A percentile compares a stretch with the other conserved stretches of the same genome.
Conservation (phyloP, 2,329 filamentous ascomycete species). For the Colletotrichum scovillei region DNA sequence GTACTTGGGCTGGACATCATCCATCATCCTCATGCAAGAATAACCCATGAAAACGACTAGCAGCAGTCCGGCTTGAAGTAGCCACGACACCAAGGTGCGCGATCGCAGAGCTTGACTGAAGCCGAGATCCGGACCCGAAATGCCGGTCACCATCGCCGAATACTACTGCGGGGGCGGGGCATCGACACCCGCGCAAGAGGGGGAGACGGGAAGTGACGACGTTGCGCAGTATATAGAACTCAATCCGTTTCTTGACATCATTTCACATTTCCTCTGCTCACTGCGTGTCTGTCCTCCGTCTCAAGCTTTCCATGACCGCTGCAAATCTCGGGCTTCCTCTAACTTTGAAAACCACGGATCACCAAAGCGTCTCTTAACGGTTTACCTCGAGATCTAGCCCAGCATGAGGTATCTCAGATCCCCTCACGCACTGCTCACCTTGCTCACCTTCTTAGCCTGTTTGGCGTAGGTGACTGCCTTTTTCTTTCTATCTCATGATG, state of each 20-base stretch:
- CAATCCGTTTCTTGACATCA: neutral
- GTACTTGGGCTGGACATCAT: too few species aligned
- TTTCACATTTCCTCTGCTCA: neutral
- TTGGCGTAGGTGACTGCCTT: neutral
- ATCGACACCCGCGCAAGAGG: neutral
- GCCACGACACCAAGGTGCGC: neutral
- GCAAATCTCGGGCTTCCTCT: neutral
- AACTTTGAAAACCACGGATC: neutral
- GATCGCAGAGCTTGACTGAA: neutral
- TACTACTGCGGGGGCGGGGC: constrained; percentile 26
- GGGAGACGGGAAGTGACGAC: neutral
- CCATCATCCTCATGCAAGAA: too few species aligned
- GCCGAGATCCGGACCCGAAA: constrained; percentile 29
- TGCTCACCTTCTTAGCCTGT: neutral
- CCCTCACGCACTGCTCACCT: neutral
- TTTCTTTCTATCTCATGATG: neutral
- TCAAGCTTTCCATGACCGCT: neutral
- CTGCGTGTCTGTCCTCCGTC: neutral
- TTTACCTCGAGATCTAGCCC: neutral
- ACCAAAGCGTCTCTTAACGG: neutral
- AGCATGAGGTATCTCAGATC: constrained; percentile 24
- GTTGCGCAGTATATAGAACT: constrained; percentile 3
- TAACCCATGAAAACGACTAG: neutral
- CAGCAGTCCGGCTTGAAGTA: neutral
- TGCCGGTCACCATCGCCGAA: constrained; percentile 25